Evolutionary conservation across 805 yeast species (phyloP).

Genomic region (Dipodascus geniculatus): DNA sequence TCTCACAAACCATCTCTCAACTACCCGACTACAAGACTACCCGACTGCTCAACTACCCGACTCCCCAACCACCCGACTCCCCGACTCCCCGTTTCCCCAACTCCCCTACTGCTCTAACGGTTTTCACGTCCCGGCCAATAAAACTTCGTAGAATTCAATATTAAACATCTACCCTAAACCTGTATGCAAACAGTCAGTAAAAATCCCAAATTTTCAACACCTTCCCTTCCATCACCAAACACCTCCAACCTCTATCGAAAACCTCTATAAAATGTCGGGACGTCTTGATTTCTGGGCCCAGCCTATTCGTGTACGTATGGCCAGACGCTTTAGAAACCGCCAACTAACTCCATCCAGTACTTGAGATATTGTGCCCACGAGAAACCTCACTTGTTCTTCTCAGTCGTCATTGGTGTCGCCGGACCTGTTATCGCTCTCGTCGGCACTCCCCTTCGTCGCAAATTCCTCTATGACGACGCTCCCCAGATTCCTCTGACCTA

Average conservation of each 20-base stretch:
- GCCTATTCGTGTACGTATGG: constrained; percentile 19
- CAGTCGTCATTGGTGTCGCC: constrained; percentile 49
- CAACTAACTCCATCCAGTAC: constrained; percentile 10
- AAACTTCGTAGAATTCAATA: background rate
- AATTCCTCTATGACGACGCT: constrained; percentile 52
- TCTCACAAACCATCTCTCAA: too few species aligned
- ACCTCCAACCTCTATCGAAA: background rate
- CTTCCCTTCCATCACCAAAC: background rate
- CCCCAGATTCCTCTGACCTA: constrained; percentile 46
- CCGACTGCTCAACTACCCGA: too few species aligned
- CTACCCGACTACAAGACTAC: too few species aligned
- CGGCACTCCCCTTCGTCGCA: constrained; percentile 59
- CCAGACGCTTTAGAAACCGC: background rate
- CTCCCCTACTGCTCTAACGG: background rate
- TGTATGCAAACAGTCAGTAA: background rate
- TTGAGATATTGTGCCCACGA: constrained; percentile 63
- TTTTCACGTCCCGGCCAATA: background rate
- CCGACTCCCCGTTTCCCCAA: background rate
- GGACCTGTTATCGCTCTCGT: constrained; percentile 54
- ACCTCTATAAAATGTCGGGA: background rate
- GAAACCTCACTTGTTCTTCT: constrained; percentile 61
- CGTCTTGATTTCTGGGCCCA: constrained; percentile 24
- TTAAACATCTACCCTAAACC: background rate
- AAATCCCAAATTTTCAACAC: background rate
- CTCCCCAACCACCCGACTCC: too few species aligned